Conservation (phyloP, 2,329 filamentous ascomycete genomes). For the Xylaria sp. region DNA sequence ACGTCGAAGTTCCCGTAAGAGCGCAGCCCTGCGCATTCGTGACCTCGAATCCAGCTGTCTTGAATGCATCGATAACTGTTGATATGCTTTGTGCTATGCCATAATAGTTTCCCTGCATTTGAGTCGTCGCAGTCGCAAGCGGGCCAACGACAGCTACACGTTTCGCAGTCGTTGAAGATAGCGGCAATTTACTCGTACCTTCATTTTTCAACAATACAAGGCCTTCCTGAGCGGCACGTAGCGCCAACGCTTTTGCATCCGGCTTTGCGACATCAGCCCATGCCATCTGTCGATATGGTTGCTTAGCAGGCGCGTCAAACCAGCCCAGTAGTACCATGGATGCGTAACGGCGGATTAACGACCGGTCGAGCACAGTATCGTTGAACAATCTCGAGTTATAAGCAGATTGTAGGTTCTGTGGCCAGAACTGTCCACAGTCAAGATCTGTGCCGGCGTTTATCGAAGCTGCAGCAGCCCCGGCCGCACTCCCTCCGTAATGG, state of each 20-base stretch:
- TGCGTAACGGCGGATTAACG: conserved; percentile 63
- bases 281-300: conserved; percentile 61
- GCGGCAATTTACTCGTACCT: conserved; percentile 52
- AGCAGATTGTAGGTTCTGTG: conserved; percentile 45
- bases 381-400: conserved; percentile 53
- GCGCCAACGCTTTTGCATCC: conserved; percentile 64
- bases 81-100: conserved; percentile 45
- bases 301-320: conserved; percentile 61
- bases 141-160: conserved; percentile 66
- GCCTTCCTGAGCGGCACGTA: conserved; percentile 62
- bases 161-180: conserved; percentile 48
- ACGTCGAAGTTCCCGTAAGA: conserved; percentile 48
- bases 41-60: conserved; percentile 41
- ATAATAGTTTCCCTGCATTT: conserved; percentile 67
- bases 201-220: conserved; percentile 66
- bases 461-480: conserved; percentile 49
- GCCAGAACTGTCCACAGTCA: conserved; percentile 47
- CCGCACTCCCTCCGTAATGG: conserved; percentile 50
- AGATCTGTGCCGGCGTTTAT: conserved; percentile 53
- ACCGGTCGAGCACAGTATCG: conserved; percentile 58
- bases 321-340: conserved; percentile 66
- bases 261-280: conserved; percentile 67
- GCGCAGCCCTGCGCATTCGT: conserved; percentile 40
- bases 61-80: conserved; percentile 41
- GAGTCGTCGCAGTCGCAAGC: conserved; percentile 66